phyloP scores from a whole-genome alignment of 2,329 filamentous ascomycete genomes.

The Exophiala bonariae region DNA sequence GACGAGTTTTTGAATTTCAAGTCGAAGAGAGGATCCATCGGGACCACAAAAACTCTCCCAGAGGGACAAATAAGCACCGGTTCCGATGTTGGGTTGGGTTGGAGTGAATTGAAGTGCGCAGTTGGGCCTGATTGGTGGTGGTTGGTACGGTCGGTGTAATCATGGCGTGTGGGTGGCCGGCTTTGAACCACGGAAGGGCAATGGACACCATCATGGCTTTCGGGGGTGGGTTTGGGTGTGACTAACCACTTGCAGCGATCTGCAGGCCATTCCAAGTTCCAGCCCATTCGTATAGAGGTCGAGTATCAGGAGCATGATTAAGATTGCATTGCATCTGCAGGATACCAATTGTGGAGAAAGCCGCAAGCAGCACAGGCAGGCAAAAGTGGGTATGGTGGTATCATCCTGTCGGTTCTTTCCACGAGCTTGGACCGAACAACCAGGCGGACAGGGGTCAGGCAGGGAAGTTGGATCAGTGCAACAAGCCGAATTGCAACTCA shows the following conservation, averaged over 20 bases:
- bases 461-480: no score
- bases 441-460: not conserved
- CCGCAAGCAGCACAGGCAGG: not conserved
- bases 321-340: constrained; percentile 4
- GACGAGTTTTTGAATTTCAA: no score
- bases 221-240: not conserved
- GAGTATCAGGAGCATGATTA: constrained; percentile 1
- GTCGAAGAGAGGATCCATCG: no score
- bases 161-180: no score
- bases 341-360: not conserved
- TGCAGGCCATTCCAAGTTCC: not conserved
- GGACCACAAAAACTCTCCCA: no score
- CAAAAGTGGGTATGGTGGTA: not conserved
- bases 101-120: no score
- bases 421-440: not conserved
- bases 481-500: no score
- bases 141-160: no score
- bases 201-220: not conserved
- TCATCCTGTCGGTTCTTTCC: not conserved
- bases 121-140: no score
- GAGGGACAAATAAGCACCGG: no score
- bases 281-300: not conserved
- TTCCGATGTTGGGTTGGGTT: no score
- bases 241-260: not conserved
- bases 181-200: not conserved